Percentiles rank a stretch among this genome's conserved stretches.
Conservation (phyloP, 1,284 basidiomycete genomes). For the Cryptococcus sp. region DNA sequence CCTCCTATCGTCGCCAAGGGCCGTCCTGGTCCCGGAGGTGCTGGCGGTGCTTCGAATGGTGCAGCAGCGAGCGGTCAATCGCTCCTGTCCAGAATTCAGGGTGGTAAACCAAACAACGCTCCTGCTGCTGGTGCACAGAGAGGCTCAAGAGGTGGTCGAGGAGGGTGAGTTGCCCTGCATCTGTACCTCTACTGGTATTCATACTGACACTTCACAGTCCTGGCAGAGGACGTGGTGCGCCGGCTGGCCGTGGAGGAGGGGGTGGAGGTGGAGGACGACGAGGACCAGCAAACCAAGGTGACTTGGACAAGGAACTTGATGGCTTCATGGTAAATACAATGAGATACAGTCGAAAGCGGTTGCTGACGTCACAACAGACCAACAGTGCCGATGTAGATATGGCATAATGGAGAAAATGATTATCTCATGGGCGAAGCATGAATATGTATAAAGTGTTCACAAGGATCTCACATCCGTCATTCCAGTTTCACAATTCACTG, state of each 20-base stretch:
- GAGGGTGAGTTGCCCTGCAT: slow-evolving; percentile 25
- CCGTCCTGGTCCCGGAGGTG: slow-evolving; percentile 5
- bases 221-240: slow-evolving; percentile 33
- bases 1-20: slow-evolving; percentile 25
- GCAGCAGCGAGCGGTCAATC: slow-evolving; percentile 19
- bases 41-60: slow-evolving; percentile 2
- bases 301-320: slow-evolving; percentile 88
- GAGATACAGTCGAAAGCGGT: slow-evolving; percentile 44
- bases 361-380: no score
- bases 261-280: slow-evolving; percentile 53
- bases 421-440: no score
- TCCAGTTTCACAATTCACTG: no score
- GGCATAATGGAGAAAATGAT: no score
- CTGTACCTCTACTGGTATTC: neutral
- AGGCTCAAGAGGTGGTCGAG: slow-evolving; percentile 30
- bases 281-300: slow-evolving; percentile 68
- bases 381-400: no score
- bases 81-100: slow-evolving; percentile 31
- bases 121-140: slow-evolving; percentile 6
- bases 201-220: neutral
- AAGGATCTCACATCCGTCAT: no score
- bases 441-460: no score
- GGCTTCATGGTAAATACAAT: slow-evolving; percentile 66
- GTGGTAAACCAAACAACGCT: slow-evolving; percentile 1
- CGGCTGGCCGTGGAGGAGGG: slow-evolving; percentile 29